These are phyloP conservation scores for Epichloe typhina DNA, from an alignment of 2,329 filamentous ascomycete genomes.

Conservation along the genomic window DNA sequence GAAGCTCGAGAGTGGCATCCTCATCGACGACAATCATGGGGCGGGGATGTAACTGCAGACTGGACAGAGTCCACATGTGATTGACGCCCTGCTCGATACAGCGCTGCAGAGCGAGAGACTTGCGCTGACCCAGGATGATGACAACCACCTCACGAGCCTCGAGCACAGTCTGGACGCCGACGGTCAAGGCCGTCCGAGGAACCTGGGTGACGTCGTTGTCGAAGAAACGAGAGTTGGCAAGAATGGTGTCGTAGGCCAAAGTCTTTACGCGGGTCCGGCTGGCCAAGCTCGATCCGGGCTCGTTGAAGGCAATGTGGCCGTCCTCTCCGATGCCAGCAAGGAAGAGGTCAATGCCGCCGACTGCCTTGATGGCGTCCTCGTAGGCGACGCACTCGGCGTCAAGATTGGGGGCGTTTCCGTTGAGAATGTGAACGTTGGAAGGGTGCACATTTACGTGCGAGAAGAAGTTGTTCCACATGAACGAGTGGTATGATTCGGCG, in stretches of 20 bases:
- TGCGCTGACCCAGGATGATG: slow-evolving; percentile 71
- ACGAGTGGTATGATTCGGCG: slow-evolving; percentile 76
- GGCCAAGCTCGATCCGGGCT: slow-evolving; percentile 66
- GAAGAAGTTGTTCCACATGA: slow-evolving; percentile 92
- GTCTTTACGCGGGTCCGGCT: slow-evolving; percentile 78
- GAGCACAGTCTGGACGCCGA: slow-evolving; percentile 72
- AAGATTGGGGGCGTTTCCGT: slow-evolving; percentile 66
- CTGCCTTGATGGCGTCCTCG: slow-evolving; percentile 61
- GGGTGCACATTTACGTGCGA: slow-evolving; percentile 71
- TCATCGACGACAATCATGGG: slow-evolving; percentile 76
- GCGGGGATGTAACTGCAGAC: slow-evolving; percentile 67
- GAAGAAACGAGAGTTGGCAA: slow-evolving; percentile 79
- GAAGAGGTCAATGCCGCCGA: slow-evolving; percentile 74
- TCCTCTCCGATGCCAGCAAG: slow-evolving; percentile 76
- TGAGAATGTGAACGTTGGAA: slow-evolving; percentile 70
- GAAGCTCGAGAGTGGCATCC: slow-evolving; percentile 59
- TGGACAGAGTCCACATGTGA: slow-evolving; percentile 83
- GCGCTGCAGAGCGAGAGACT: slow-evolving; percentile 64
- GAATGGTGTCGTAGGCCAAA: slow-evolving; percentile 72
- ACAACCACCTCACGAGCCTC: slow-evolving; percentile 72
- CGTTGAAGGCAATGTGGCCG: slow-evolving; percentile 84
- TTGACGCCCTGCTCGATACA: slow-evolving; percentile 74
- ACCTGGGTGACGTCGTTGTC: slow-evolving; percentile 60
- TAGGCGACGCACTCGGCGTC: slow-evolving; percentile 67
- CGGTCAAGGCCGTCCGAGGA: slow-evolving; percentile 70